These are phyloP conservation scores for Teunomyces lycoperdinae DNA, from an alignment of 805 yeast genomes.

Conservation along the genomic window DNA sequence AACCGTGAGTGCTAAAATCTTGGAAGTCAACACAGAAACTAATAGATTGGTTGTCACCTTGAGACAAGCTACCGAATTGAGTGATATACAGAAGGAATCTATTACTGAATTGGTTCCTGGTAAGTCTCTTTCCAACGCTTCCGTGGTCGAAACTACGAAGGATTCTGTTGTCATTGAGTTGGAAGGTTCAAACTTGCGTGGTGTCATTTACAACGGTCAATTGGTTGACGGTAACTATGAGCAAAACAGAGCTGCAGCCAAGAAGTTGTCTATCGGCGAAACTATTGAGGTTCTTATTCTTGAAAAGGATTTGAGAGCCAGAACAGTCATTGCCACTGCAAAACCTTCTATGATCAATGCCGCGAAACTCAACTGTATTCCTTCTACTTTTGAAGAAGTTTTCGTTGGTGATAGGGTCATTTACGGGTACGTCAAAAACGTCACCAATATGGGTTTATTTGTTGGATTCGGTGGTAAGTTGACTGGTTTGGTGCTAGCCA, in stretches of 20 bases:
- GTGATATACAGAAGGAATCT: conserved; percentile 45
- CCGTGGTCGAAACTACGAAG: conserved; percentile 70
- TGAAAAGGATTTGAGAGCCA: conserved; percentile 60
- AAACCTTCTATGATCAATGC: conserved; percentile 68
- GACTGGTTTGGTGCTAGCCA: conserved; percentile 79
- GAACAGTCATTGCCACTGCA: conserved; percentile 59
- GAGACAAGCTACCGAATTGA: conserved; percentile 55
- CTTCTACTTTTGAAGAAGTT: conserved; percentile 59
- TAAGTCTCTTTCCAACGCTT: conserved; percentile 55
- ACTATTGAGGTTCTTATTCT: conserved; percentile 60
- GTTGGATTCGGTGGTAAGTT: conserved; percentile 76
- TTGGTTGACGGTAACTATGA: conserved; percentile 73
- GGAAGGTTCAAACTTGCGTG: conserved; percentile 51
- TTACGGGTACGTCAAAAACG: conserved; percentile 75
- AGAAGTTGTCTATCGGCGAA: conserved; percentile 62
- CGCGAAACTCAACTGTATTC: conserved; percentile 53
- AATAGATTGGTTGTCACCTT: conserved; percentile 70
- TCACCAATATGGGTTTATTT: conserved; percentile 79
- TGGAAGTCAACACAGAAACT: conserved; percentile 51
- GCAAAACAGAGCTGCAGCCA: conserved; percentile 64
- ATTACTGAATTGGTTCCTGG: conserved; percentile 56
- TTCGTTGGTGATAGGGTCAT: conserved; percentile 40
- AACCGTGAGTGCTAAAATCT: conserved; percentile 67
- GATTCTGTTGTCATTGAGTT: conserved; percentile 65
- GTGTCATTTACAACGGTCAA: conserved; percentile 72